Evolutionary conservation across 225 moss, liverwort and hornwort species (phyloP), one percentile per base, ranked within the genome.

Genomic region (Polytrichum formosum): DNA sequence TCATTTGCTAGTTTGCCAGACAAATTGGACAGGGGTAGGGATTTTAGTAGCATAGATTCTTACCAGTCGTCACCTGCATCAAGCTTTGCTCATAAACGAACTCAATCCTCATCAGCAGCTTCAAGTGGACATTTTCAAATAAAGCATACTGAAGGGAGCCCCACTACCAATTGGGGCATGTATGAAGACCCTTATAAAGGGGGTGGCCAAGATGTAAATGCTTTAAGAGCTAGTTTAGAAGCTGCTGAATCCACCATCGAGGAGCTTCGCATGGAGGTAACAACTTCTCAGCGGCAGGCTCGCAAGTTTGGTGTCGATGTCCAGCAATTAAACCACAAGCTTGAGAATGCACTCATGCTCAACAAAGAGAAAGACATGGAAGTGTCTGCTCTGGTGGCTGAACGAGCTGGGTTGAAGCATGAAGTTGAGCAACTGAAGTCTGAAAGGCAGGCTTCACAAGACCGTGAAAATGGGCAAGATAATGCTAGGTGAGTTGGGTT

Each of bases 211-310:
- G 70, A 76, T 20, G 75, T 78, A 55, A 80, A 81, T 28, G 35
- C 73, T 55, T 28, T 89, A 55, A 80, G 77, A 62, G 76, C 76
- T 27, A 81, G 81, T 77, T 75, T 89, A 4, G 79, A 46, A 56
- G 83, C 85, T 67, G 89, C 89, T 54, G 85, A 89, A 77, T 65
- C 74, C 69, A 86, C 89, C 18, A 86, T 89, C 25, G 85, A 89
- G 70, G 89, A 89, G 58, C 81, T 89, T 64, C 78, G 83, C 16
- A 55, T 68, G 29, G 89, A 89, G 63, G 83, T 76, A 16, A 79
- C 76, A 23, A 67, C 70, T 18, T 56, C 72, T 5, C 83, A 81
- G 56, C 78, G 85, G 67, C 85, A 79, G 54, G 85, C 83, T 56
- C 78, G 78, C 8, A 89, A 85, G 65, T 72, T 83, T 20, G 66